A percentile compares a stretch with the other conserved stretches of the same genome.
Evolutionary conservation across 2,329 filamentous ascomycete genomes (phyloP).

Genomic region (Fusarium sarcochroum): DNA sequence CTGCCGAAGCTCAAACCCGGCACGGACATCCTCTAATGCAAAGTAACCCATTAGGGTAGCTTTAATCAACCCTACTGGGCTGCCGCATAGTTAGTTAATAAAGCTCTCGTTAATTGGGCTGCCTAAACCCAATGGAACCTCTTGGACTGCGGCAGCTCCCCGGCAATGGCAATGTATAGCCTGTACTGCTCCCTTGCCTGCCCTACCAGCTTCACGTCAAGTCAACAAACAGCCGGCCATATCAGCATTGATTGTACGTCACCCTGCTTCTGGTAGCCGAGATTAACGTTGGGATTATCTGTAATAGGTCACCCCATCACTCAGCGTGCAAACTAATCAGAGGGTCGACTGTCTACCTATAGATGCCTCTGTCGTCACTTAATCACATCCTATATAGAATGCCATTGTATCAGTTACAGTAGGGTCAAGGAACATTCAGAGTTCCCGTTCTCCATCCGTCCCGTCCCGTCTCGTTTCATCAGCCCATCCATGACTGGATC

Average conservation of each 20-base stretch:
- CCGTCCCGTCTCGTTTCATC: slow-evolving; percentile 29
- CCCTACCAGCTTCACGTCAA: background rate
- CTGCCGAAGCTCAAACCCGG: slow-evolving; percentile 23
- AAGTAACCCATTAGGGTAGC: slow-evolving; percentile 12
- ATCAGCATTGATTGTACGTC: slow-evolving; percentile 7
- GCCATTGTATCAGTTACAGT: slow-evolving; percentile 7
- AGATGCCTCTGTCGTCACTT: background rate
- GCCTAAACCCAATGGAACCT: slow-evolving; percentile 1
- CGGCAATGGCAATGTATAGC: background rate
- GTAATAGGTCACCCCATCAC: slow-evolving; percentile 8
- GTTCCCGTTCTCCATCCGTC: slow-evolving; percentile 22
- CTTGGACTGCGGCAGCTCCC: background rate
- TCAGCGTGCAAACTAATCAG: background rate
- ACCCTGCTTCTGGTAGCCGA: slow-evolving; percentile 9
- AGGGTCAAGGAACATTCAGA: slow-evolving; percentile 7
- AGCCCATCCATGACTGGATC: slow-evolving; percentile 13
- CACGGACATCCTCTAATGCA: slow-evolving; percentile 13
- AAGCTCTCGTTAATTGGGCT: background rate
- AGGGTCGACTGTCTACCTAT: too few species aligned
- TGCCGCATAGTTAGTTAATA: slow-evolving; percentile 2
- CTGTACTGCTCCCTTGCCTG: slow-evolving; percentile 6
- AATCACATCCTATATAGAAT: slow-evolving; percentile 7
- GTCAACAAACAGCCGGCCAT: slow-evolving; percentile 1
- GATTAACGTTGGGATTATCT: slow-evolving; percentile 10
- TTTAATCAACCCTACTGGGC: slow-evolving; percentile 10